Percentiles rank a stretch among this genome's conserved stretches.
Evolutionary conservation across 73 alveolate species (phyloP).

Genomic region (Paramecium sonneborni): DNA sequence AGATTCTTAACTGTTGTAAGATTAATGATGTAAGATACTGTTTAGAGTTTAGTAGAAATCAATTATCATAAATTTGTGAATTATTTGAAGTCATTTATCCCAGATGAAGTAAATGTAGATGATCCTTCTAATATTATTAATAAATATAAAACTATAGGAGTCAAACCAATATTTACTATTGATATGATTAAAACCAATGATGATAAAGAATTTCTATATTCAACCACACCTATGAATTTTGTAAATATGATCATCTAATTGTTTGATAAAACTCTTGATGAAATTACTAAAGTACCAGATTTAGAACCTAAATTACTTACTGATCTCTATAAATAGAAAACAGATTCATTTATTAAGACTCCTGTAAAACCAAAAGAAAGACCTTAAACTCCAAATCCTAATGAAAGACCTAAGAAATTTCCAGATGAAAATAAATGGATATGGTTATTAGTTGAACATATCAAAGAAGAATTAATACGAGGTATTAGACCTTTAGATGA

Average conservation of each 20-base stretch:
- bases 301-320: slow-evolving; percentile 64
- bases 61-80: slow-evolving; percentile 90
- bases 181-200: slow-evolving; percentile 78
- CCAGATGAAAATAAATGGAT: slow-evolving; percentile 99
- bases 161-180: slow-evolving; percentile 82
- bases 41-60: slow-evolving; percentile 83
- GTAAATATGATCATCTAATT: slow-evolving; percentile 89
- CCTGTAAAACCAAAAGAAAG: slow-evolving; percentile 95
- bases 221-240: slow-evolving; percentile 92
- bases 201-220: slow-evolving; percentile 72
- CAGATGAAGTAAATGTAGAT: slow-evolving; percentile 82
- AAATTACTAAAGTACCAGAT: slow-evolving; percentile 86
- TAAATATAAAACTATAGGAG: slow-evolving; percentile 71
- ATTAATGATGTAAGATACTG: slow-evolving; percentile 97
- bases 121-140: slow-evolving; percentile 87
- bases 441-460: slow-evolving; percentile 89
- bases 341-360: slow-evolving; percentile 90
- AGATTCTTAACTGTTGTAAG: slow-evolving; percentile 95
- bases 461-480: slow-evolving; percentile 80
- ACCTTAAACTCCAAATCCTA: slow-evolving; percentile 84
- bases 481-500: slow-evolving; percentile 95
- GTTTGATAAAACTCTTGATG: slow-evolving; percentile 97
- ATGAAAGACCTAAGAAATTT: slow-evolving; percentile 78
- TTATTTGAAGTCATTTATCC: slow-evolving; percentile 88
- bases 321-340: slow-evolving; percentile 90